Evolutionary conservation across 2,329 filamentous ascomycete species (phyloP), one percentile per base, ranked within the genome.

Genomic region (Epichloe gansuensis): DNA sequence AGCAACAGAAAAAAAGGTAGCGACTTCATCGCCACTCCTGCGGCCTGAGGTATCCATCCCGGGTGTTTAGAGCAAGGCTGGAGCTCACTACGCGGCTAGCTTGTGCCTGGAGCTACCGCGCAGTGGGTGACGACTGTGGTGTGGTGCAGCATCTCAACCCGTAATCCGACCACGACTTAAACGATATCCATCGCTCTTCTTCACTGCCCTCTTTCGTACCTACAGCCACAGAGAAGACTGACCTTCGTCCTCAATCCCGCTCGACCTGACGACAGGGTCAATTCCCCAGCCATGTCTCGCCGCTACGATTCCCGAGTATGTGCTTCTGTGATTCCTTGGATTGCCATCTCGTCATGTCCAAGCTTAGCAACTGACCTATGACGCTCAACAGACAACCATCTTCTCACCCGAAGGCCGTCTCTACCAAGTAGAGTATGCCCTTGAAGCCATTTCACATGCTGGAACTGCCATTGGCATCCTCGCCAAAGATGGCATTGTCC

Each of bases 351-450:
- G 6, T 31, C 36, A 9, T 25, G 35, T 35, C 13, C 9, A 35
- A 46, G 41, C 45, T 51, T 42, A 46, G 31, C n/a, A 43, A 17
- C 53, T 54, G 36, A 52, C 34, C 12, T 34, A 4, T 47, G 23
- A 25, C 9, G 3, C 46, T 13, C 23, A 44, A 46, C 63, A 95
- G 90, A 98, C 93, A 63, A 98, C 93, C 68, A 98, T 98, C 80
- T 98, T 98, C 83, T 98, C 93, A 55, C 93, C 93, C 55, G 93
- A 98, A 75, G 93, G 93, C 58, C 90, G 93, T 66, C 81, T 98
- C 56, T 98, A 98, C 72, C 93, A 98, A 74, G 93, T 98, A 64
- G 93, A 98, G 81, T 98, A 98, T 78, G 94, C 93, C 27, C 82
- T 98, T 50, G 93, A 98, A 72, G 93, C 93, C 67, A 98, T 98